A percentile compares a stretch with the other conserved stretches of the same genome.
Conservation (phyloP, 2,329 filamentous ascomycete genomes). For the Aureobasidium lini region DNA sequence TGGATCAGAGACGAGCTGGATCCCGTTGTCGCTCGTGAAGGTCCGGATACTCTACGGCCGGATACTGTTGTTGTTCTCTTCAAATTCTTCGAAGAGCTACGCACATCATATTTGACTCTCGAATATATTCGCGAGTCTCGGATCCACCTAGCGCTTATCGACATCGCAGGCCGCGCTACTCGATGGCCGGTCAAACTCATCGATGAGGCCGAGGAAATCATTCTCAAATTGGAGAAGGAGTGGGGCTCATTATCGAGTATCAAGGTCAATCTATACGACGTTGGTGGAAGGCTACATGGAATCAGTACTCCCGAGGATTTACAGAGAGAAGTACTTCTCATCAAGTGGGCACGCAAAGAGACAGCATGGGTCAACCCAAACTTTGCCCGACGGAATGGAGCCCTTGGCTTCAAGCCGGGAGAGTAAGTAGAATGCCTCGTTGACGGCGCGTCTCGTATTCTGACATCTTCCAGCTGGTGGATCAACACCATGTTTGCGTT, state of each 20-base stretch:
- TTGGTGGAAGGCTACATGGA: conserved; percentile 36
- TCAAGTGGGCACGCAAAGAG: conserved; percentile 20
- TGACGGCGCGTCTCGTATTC: neutral
- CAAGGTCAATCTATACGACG: conserved; percentile 35
- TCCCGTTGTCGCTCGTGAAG: conserved; percentile 37
- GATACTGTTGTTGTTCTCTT: conserved; percentile 40
- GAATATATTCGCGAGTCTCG: conserved; percentile 35
- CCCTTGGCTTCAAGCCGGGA: conserved; percentile 40
- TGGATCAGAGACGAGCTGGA: conserved; percentile 45
- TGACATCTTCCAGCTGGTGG: conserved; percentile 37
- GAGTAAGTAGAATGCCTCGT: conserved; percentile 27
- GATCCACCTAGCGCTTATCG: conserved; percentile 39
- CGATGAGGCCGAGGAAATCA: conserved; percentile 38
- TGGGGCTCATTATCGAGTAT: conserved; percentile 34
- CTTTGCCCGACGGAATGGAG: conserved; percentile 32
- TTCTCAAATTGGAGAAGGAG: conserved; percentile 31
- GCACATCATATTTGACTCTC: conserved; percentile 24
- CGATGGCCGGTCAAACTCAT: conserved; percentile 40
- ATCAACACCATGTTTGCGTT: conserved; percentile 41
- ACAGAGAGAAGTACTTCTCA: conserved; percentile 30
- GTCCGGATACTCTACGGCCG: conserved; percentile 34
- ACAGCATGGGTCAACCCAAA: conserved; percentile 26
- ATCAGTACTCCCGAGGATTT: conserved; percentile 33
- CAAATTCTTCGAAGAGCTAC: conserved; percentile 30
- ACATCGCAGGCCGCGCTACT: conserved; percentile 38